These are phyloP conservation scores for Pterocarpus macrocarpus DNA, from an alignment of 306 rosid species.

Conservation along the genomic window DNA sequence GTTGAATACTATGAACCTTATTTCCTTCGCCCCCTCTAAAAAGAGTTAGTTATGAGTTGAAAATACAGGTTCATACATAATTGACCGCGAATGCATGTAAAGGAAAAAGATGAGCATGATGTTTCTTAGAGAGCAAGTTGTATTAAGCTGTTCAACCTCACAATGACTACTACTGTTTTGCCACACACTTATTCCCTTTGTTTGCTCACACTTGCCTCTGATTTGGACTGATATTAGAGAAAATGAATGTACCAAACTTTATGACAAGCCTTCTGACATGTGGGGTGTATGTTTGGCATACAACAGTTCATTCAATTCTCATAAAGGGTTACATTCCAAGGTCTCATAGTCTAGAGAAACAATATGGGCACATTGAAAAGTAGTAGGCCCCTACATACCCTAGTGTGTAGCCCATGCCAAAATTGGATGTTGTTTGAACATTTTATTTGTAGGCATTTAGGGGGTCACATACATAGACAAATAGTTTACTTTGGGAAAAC, in stretches of 20 bases:
- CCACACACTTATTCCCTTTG: constrained; percentile 45
- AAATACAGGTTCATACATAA: constrained; percentile 19
- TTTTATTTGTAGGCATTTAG: constrained; percentile 38
- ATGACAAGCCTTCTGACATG: constrained; percentile 49
- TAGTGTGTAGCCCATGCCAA: constrained; percentile 43
- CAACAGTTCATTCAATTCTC: constrained; percentile 53
- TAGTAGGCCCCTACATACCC: constrained; percentile 35
- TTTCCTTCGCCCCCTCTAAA: constrained; percentile 18
- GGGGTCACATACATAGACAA: constrained; percentile 39
- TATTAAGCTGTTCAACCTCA: constrained; percentile 27
- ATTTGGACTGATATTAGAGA: constrained; percentile 49
- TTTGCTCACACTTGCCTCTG: constrained; percentile 45
- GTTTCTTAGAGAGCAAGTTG: constrained; percentile 47
- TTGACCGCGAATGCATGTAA: neutral
- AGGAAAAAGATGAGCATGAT: constrained; percentile 7
- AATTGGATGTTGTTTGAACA: constrained; percentile 31
- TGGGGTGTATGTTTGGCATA: constrained; percentile 61
- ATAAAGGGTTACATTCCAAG: constrained; percentile 46
- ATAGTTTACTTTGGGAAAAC: constrained; percentile 31
- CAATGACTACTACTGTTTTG: constrained; percentile 39
- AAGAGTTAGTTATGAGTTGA: constrained; percentile 6
- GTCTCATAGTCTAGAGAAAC: constrained; percentile 45
- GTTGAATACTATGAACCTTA: constrained; percentile 43
- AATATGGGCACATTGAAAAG: constrained; percentile 53
- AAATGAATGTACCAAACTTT: constrained; percentile 59